Evolutionary conservation across 2,329 filamentous ascomycete species (phyloP), one percentile per base, ranked within the genome.

Genomic region (Aspergillus hortae): DNA sequence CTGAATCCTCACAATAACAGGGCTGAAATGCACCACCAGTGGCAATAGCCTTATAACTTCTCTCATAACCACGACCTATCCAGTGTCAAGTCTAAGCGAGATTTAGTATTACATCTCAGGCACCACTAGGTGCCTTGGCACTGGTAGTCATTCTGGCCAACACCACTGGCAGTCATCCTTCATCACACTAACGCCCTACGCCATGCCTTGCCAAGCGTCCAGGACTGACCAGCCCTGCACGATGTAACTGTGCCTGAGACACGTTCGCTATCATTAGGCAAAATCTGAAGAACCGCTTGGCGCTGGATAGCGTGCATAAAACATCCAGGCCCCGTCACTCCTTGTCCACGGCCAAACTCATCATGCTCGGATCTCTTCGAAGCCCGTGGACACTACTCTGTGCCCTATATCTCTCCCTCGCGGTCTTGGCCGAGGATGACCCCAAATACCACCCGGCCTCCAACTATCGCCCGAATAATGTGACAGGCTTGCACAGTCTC

Each of bases 391-490:
- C 15, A n/a, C 33, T 10, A 11, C 12, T 36, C 33, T 36, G 33
- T 11, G 12, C 12, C 7, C 33, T 36, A 36, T 36, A 36, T 36
- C 33, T 36, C 33, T 36, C 33, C 7, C 12, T 15, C 15, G 33
- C 33, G 15, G 33, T 12, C 33, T n/a, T 36, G 7, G 44, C 49
- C 6, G 38, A 44, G 30, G 44, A 44, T 15, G 52, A 54, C 14
- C 6, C 40, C 2, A 15, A 51, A 5, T 54, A 48, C 25, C 10
- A 52, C n/a, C 14, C 40, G n/a, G 21, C 33, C 10, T 19, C 23
- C 9, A 43, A 46, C 3, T 54, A 54, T 14, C 53, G 55, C 9
- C 51, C 53, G 6, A 19, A 46, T 2, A 57, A 56, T 54, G 40
- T 57, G 1, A 54, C 51, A 1, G 33, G 15, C 33, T 11, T 57